Evolutionary conservation across 495 filamentous ascomycete genomes (phyloP).

Genomic region (Haplographium delicatum): DNA sequence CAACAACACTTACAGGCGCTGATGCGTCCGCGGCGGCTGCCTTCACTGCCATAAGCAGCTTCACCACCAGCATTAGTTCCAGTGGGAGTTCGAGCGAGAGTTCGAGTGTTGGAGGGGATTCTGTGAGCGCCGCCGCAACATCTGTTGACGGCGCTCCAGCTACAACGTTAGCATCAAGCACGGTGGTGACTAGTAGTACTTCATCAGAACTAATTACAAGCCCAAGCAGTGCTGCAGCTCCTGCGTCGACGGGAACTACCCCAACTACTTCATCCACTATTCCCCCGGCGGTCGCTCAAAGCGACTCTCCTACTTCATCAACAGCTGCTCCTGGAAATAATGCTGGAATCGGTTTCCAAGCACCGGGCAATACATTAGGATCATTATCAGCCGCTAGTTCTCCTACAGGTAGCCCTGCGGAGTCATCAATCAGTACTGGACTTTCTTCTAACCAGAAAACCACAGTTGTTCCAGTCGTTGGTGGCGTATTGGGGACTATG

Average conservation of each 20-base stretch:
- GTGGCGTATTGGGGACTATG: conserved; percentile 44
- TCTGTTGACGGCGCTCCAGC: background rate
- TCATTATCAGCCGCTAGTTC: background rate
- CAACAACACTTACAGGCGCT: conserved; percentile 16
- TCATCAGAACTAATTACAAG: conserved; percentile 15
- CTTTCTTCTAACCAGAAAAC: conserved; percentile 10
- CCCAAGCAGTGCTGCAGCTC: conserved; percentile 3
- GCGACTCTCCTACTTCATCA: conserved; percentile 17
- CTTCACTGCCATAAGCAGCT: conserved; percentile 8
- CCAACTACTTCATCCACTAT: conserved; percentile 16
- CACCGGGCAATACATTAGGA: conserved; percentile 9
- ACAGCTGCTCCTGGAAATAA: conserved; percentile 2
- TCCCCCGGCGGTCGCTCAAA: conserved; percentile 12
- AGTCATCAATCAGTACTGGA: conserved; percentile 13
- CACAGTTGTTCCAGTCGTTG: conserved; percentile 34
- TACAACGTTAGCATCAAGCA: background rate
- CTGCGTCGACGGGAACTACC: conserved; percentile 16
- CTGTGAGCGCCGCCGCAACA: conserved; percentile 13
- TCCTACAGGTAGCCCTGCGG: conserved; percentile 10
- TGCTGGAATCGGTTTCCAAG: conserved; percentile 2
- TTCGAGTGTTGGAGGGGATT: background rate
- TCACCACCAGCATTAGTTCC: background rate
- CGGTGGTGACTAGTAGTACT: conserved; percentile 14
- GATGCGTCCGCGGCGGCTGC: conserved; percentile 10
- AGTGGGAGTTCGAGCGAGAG: background rate